A percentile compares a stretch with the other conserved stretches of the same genome.
These are phyloP conservation scores for Moricandia moricandioides DNA, from an alignment of 345 rosid genomes.

Conservation along the genomic window DNA sequence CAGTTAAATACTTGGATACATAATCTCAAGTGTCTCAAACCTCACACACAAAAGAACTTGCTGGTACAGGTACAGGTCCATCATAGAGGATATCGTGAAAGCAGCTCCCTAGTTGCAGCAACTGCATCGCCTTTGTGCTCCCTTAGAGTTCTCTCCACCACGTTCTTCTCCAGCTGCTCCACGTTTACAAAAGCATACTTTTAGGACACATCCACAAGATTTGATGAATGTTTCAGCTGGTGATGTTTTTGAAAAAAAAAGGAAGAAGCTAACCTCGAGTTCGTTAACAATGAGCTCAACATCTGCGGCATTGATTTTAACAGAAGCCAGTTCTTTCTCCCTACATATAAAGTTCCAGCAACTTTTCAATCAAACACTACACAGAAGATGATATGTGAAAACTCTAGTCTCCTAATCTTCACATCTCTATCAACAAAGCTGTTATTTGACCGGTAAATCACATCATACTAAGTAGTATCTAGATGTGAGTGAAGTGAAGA, in stretches of 20 bases:
- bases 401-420: background rate
- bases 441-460: background rate
- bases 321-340: slow-evolving; percentile 96
- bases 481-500: background rate
- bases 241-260: background rate
- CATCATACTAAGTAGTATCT: background rate
- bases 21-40: slow-evolving; percentile 7
- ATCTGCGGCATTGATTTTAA: slow-evolving; percentile 89
- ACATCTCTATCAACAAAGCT: background rate
- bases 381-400: background rate
- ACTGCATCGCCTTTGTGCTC: slow-evolving; percentile 98
- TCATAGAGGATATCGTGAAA: slow-evolving; percentile 48
- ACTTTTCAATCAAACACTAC: slow-evolving; percentile 1
- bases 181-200: background rate
- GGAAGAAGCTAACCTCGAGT: slow-evolving; percentile 61
- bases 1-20: background rate
- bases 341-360: slow-evolving; percentile 32
- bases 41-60: background rate
- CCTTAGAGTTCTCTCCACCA: slow-evolving; percentile 87
- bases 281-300: slow-evolving; percentile 87
- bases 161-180: slow-evolving; percentile 72
- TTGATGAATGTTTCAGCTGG: background rate
- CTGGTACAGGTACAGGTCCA: background rate
- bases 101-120: slow-evolving; percentile 80
- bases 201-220: background rate